Evolutionary conservation across 2,329 filamentous ascomycete genomes (phyloP).

Genomic region (Aspergillus calidoustus): DNA sequence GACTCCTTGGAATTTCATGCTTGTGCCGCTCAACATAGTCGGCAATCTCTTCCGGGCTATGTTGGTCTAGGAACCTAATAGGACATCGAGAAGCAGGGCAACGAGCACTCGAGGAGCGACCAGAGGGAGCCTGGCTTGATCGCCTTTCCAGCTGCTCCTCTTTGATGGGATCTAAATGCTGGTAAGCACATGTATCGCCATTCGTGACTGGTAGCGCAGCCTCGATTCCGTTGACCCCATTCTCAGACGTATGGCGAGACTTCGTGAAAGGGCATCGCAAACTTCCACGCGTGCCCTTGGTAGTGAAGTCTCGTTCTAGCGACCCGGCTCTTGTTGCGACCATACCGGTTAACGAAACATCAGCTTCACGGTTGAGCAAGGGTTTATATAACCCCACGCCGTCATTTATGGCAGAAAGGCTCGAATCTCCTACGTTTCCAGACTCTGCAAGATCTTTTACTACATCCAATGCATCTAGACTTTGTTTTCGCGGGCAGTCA

Average conservation of each 20-base stretch:
- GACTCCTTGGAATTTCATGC: conserved; percentile 89
- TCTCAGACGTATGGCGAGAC: conserved; percentile 47
- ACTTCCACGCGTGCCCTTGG: conserved; percentile 77
- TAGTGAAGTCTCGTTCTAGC: conserved; percentile 89
- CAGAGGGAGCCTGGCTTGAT: conserved; percentile 46
- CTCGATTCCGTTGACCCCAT: conserved; percentile 45
- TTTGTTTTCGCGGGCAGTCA: conserved; percentile 58
- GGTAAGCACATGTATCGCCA: conserved; percentile 54
- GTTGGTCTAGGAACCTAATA: conserved; percentile 89
- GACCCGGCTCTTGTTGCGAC: conserved; percentile 58
- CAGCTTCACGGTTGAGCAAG: conserved; percentile 37
- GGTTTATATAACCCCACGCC: conserved; percentile 47
- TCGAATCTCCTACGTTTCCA: conserved; percentile 67
- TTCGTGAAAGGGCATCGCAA: conserved; percentile 80
- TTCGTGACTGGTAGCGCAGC: conserved; percentile 46
- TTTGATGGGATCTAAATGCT: conserved; percentile 63
- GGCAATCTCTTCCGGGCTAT: conserved; percentile 90
- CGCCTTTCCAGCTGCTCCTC: conserved; percentile 50
- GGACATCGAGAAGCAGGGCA: conserved; percentile 77
- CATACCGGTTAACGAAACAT: conserved; percentile 38
- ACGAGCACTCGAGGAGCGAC: conserved; percentile 60
- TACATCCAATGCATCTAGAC: conserved; percentile 67
- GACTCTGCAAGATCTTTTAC: conserved; percentile 58
- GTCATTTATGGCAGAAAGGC: conserved; percentile 42
- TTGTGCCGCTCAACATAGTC: conserved; percentile 95